A percentile compares a stretch with the other conserved stretches of the same genome.
phyloP scores from a whole-genome alignment of 768 basidiomycete species.

The Termitomyces sp. region DNA sequence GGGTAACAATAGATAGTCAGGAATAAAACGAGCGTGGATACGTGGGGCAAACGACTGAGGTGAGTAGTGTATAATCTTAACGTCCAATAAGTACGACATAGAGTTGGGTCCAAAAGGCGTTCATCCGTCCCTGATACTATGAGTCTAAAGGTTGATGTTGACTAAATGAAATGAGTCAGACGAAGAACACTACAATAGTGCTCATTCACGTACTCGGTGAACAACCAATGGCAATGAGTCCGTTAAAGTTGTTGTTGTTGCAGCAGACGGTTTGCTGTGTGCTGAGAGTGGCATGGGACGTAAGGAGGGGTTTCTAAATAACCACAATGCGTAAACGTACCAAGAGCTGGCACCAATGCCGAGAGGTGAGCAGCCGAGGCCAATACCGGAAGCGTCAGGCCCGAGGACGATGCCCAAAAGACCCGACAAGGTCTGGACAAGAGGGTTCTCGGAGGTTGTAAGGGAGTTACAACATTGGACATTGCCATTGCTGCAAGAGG shows the following conservation, averaged over 20 bases:
- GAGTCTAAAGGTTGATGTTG: slow-evolving; percentile 16
- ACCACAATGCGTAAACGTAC: slow-evolving; percentile 17
- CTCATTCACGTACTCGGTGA: slow-evolving; percentile 29
- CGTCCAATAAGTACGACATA: not conserved
- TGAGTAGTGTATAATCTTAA: not conserved
- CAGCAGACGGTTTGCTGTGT: slow-evolving; percentile 41
- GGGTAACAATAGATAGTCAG: not conserved
- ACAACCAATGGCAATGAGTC: slow-evolving; percentile 39
- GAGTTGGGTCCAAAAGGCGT: not conserved
- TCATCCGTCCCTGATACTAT: not conserved
- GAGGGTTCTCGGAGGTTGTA: slow-evolving; percentile 8
- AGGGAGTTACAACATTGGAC: slow-evolving; percentile 39
- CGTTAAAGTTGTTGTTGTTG: slow-evolving; percentile 35
- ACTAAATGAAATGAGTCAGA: slow-evolving; percentile 10
- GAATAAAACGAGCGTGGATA: slow-evolving; percentile 7
- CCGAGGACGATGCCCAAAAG: slow-evolving; percentile 27
- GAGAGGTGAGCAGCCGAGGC: slow-evolving; percentile 31
- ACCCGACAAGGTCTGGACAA: slow-evolving; percentile 15
- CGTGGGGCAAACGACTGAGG: not conserved
- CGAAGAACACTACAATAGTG: not conserved
- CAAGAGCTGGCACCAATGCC: slow-evolving; percentile 19
- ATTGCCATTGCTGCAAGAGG: slow-evolving; percentile 35
- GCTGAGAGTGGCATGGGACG: slow-evolving; percentile 18
- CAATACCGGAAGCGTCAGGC: slow-evolving; percentile 18
- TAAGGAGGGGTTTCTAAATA: not conserved